A percentile compares a stretch with the other conserved stretches of the same genome.
phyloP scores from a whole-genome alignment of 2,329 filamentous ascomycete species.

The Penicillium expansum region DNA sequence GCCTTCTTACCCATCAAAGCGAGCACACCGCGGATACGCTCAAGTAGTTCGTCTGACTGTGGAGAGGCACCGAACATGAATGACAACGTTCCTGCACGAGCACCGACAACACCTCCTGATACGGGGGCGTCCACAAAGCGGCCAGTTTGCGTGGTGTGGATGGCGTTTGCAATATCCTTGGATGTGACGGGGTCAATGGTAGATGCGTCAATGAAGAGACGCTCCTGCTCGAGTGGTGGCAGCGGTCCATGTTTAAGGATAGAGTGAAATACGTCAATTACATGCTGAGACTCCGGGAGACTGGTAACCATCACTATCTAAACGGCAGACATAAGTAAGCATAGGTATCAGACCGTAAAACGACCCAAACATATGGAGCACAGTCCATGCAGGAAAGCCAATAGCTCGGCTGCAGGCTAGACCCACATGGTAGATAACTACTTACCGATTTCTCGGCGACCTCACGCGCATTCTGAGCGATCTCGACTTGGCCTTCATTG shows the following conservation, averaged over 20 bases:
- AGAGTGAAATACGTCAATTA: conserved; percentile 74
- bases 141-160: conserved; percentile 65
- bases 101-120: conserved; percentile 93
- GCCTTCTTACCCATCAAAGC: conserved; percentile 82
- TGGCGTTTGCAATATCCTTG: conserved; percentile 68
- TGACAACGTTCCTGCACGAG: conserved; percentile 79
- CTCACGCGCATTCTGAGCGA: conserved; percentile 59
- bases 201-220: conserved; percentile 91
- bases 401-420: background rate
- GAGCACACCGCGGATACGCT: conserved; percentile 66
- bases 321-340: conserved; percentile 7
- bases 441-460: conserved; percentile 67
- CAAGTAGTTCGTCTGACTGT: conserved; percentile 51
- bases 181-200: conserved; percentile 93
- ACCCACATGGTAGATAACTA: background rate
- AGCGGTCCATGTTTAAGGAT: conserved; percentile 63
- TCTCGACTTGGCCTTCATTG: conserved; percentile 49
- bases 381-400: background rate
- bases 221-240: conserved; percentile 54
- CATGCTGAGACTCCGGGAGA: conserved; percentile 84
- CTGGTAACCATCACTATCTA: conserved; percentile 86
- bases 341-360: background rate
- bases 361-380: background rate
- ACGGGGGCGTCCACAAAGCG: conserved; percentile 92
- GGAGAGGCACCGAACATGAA: conserved; percentile 84